These are phyloP conservation scores for Mycena vulgaris DNA, from an alignment of 768 basidiomycete genomes.

Conservation along the genomic window DNA sequence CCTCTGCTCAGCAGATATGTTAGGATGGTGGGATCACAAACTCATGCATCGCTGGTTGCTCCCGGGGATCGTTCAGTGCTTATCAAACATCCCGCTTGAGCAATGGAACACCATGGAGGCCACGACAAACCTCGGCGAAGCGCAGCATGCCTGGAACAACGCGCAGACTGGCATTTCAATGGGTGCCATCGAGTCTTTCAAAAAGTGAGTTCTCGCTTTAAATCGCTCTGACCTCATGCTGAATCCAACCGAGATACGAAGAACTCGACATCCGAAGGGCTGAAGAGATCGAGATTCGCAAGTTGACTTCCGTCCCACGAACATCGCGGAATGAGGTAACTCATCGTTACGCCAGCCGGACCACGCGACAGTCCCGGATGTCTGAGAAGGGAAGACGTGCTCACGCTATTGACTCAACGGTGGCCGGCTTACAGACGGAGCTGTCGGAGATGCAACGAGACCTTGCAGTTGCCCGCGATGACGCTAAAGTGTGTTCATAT, in stretches of 20 bases:
- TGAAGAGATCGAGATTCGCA: constrained; percentile 19
- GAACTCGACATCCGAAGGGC: constrained; percentile 20
- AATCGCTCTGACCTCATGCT: background rate
- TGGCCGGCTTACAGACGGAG: constrained; percentile 3
- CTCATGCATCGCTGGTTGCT: constrained; percentile 30
- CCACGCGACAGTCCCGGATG: constrained; percentile 10
- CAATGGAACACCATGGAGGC: constrained; percentile 24
- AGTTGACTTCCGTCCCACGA: constrained; percentile 1
- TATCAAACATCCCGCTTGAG: constrained; percentile 22
- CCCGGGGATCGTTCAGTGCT: constrained; percentile 15
- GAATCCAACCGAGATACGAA: constrained; percentile 21
- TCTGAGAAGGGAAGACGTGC: constrained; percentile 11
- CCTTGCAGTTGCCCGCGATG: no score
- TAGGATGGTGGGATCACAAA: constrained; percentile 35
- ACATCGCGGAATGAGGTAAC: constrained; percentile 22
- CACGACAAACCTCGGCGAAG: no score
- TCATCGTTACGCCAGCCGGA: constrained; percentile 10
- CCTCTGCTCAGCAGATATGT: background rate
- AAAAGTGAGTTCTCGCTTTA: constrained; percentile 17
- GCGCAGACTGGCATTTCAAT: constrained; percentile 23
- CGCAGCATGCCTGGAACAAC: no score
- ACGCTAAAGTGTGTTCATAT: no score
- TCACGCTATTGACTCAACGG: constrained; percentile 10
- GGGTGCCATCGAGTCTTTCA: constrained; percentile 30
- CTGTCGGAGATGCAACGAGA: constrained; percentile 1